Conservation (phyloP, 148 eudicot genomes). For the Persicaria tinctoria region DNA sequence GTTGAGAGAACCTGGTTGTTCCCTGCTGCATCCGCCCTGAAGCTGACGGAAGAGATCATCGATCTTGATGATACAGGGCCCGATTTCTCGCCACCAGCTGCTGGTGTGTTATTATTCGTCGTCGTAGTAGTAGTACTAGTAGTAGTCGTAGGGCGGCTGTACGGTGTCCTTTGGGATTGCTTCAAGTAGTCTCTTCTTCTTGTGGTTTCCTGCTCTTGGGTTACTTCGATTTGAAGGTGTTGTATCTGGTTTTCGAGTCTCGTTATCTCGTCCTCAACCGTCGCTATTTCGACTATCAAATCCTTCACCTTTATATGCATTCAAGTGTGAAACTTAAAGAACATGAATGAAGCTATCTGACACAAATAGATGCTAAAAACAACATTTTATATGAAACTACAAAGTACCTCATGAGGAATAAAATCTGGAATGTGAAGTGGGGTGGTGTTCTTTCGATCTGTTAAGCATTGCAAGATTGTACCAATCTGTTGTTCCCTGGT, state of each 20-base stretch:
- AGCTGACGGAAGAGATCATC: constrained; percentile 43
- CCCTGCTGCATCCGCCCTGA: constrained; percentile 38
- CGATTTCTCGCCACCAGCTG: constrained; percentile 35
- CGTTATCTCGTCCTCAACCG: constrained; percentile 69
- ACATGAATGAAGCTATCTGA: neutral
- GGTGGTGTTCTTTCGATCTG: constrained; percentile 36
- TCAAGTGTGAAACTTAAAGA: neutral
- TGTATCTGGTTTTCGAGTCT: constrained; percentile 64
- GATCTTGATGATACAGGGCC: constrained; percentile 61
- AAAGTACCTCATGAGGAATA: constrained; percentile 57
- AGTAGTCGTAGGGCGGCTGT: neutral
- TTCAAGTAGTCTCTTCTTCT: constrained; percentile 23
- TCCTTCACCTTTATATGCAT: constrained; percentile 41
- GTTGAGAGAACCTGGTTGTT: constrained; percentile 22
- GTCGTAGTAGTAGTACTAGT: neutral
- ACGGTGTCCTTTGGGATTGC: neutral
- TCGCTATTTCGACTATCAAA: constrained; percentile 51
- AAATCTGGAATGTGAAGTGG: constrained; percentile 32
- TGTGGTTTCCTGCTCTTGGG: constrained; percentile 43
- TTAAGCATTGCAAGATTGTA: constrained; percentile 38
- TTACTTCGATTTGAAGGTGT: constrained; percentile 39
- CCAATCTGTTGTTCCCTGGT: constrained; percentile 58
- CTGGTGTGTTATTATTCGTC: no score
- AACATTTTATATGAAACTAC: neutral
- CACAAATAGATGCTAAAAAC: neutral